These are phyloP conservation scores for Medicago ruthenica DNA, from an alignment of 306 rosid species.

Conservation along the genomic window DNA sequence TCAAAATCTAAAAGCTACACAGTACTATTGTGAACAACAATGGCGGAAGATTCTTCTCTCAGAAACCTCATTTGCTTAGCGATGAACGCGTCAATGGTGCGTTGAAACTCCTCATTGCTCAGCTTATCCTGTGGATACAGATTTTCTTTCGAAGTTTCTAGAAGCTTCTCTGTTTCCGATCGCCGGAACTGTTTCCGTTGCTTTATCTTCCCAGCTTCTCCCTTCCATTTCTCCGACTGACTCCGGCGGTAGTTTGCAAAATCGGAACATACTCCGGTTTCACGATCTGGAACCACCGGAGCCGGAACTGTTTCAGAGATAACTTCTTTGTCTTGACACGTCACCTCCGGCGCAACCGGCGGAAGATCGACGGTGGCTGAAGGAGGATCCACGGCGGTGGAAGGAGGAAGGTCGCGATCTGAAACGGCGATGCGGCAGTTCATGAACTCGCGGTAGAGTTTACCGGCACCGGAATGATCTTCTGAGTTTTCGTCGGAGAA, in stretches of 20 bases:
- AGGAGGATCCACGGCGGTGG: background rate
- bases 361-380: background rate
- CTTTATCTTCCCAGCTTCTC: slow-evolving; percentile 3
- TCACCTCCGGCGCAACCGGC: background rate
- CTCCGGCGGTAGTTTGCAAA: slow-evolving; percentile 49
- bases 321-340: slow-evolving; percentile 71
- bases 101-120: slow-evolving; percentile 84
- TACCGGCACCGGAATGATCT: slow-evolving; percentile 20
- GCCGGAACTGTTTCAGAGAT: slow-evolving; percentile 46
- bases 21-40: slow-evolving; percentile 51
- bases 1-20: slow-evolving; percentile 25
- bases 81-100: slow-evolving; percentile 73
- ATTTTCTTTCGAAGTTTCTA: slow-evolving; percentile 26
- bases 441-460: slow-evolving; percentile 42
- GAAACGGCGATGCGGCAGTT: slow-evolving; percentile 28
- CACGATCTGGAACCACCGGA: background rate
- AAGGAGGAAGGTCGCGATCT: background rate
- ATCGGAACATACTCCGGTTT: slow-evolving; percentile 23
- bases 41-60: slow-evolving; percentile 61
- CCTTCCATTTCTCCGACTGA: slow-evolving; percentile 60
- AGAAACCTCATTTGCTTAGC: slow-evolving; percentile 80
- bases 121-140: slow-evolving; percentile 54
- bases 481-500: background rate
- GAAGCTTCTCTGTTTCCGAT: slow-evolving; percentile 63
- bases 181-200: slow-evolving; percentile 50